phyloP scores from a whole-genome alignment of 192 early-diverging fungal species.

The Entomortierella lignicola region DNA sequence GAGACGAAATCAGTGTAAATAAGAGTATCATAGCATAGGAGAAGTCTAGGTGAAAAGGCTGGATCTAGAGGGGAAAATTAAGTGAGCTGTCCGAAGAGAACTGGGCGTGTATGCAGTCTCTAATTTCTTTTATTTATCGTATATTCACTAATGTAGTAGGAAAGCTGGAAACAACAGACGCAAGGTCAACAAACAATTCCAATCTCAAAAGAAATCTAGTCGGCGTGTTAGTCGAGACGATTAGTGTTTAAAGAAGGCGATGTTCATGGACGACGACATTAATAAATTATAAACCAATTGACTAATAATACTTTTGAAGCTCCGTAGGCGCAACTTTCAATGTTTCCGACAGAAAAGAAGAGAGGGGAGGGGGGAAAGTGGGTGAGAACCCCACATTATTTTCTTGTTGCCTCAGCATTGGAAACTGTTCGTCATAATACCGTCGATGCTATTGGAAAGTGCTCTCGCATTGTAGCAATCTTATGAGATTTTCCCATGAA shows the following conservation, averaged over 20 bases:
- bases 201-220: conserved; percentile 72
- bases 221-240: conserved; percentile 64
- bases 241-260: conserved; percentile 7
- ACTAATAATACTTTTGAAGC: too few species aligned
- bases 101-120: neutral
- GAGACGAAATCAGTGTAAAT: neutral
- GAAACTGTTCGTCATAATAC: too few species aligned
- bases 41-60: neutral
- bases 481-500: neutral
- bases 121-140: neutral
- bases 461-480: neutral
- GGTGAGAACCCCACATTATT: too few species aligned
- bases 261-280: too few species aligned
- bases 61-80: neutral
- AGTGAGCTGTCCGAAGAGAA: neutral
- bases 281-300: too few species aligned
- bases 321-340: too few species aligned
- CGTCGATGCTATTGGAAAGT: neutral
- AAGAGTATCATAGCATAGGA: too few species aligned
- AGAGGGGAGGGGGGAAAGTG: too few species aligned
- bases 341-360: too few species aligned
- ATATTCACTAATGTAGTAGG: conserved; percentile 51
- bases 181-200: conserved; percentile 71
- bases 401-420: too few species aligned
- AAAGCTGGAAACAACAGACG: conserved; percentile 66